These are phyloP conservation scores for Rubus idaeus DNA, from an alignment of 306 rosid genomes.

Conservation along the genomic window DNA sequence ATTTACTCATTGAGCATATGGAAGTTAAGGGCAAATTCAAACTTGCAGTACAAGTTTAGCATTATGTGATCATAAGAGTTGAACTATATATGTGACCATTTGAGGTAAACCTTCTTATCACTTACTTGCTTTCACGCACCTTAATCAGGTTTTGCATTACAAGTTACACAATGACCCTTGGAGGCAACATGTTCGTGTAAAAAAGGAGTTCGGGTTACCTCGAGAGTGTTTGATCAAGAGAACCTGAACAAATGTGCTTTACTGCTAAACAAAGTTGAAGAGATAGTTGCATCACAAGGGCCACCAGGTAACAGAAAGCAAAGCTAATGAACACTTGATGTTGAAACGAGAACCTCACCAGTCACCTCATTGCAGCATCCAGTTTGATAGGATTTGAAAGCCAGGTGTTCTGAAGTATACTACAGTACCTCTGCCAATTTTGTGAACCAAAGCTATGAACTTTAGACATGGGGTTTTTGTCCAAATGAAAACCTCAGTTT, in stretches of 20 bases:
- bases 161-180: conserved; percentile 85
- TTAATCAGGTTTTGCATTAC: conserved; percentile 72
- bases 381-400: not conserved
- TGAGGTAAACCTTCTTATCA: conserved; percentile 20
- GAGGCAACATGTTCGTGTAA: conserved; percentile 50
- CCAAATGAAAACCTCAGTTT: conserved; percentile 1
- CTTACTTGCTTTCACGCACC: conserved; percentile 11
- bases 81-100: not conserved
- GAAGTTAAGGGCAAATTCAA: not conserved
- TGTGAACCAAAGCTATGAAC: not conserved
- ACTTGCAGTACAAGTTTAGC: not conserved
- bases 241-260: conserved; percentile 32
- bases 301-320: not conserved
- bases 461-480: not conserved
- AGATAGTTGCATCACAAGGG: conserved; percentile 14
- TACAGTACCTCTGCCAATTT: not conserved
- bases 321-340: not conserved
- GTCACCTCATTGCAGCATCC: not conserved
- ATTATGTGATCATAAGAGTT: not conserved
- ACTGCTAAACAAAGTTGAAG: not conserved
- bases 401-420: not conserved
- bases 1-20: not conserved
- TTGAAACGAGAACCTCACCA: not conserved
- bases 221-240: conserved; percentile 50
- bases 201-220: conserved; percentile 67